phyloP scores from a whole-genome alignment of 768 basidiomycete genomes.

The Lyophyllum shimeji region DNA sequence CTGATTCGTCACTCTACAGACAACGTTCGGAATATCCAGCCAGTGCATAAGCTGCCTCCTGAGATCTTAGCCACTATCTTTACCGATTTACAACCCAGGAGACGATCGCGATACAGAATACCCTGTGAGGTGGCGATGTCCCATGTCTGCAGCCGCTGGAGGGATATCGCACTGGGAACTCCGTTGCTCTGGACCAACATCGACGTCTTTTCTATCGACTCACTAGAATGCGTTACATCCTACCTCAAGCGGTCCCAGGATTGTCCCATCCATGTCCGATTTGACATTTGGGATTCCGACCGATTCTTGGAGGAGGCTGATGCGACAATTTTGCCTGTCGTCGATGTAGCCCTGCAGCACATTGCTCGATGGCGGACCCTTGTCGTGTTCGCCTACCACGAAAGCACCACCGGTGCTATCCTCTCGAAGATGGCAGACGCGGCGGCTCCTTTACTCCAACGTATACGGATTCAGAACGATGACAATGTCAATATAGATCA shows the following conservation, averaged over 20 bases:
- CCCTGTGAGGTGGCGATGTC: conserved; percentile 37
- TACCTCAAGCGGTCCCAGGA: conserved; percentile 32
- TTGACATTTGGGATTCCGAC: conserved; percentile 31
- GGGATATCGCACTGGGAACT: conserved; percentile 32
- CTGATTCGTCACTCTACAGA: background rate
- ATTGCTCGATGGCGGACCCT: conserved; percentile 26
- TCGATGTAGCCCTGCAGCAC: conserved; percentile 20
- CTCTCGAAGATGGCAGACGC: conserved; percentile 19
- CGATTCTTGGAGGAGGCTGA: conserved; percentile 5
- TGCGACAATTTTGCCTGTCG: conserved; percentile 11
- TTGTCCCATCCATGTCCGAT: conserved; percentile 26
- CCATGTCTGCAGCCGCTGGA: conserved; percentile 44
- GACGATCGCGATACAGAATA: conserved; percentile 20
- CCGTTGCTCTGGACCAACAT: conserved; percentile 41
- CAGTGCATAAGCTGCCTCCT: conserved; percentile 23
- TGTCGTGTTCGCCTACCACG: conserved; percentile 23
- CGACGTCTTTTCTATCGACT: conserved; percentile 26
- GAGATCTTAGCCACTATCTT: conserved; percentile 32
- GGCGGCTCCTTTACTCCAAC: conserved; percentile 25
- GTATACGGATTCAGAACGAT: conserved; percentile 20
- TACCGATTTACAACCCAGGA: conserved; percentile 19
- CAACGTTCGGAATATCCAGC: background rate
- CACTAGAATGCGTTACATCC: conserved; percentile 19
- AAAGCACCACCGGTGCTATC: conserved; percentile 22
- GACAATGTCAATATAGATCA: background rate